Conservation (phyloP, 2,329 filamentous ascomycete genomes). For the Phyllosticta citrichinensis region DNA sequence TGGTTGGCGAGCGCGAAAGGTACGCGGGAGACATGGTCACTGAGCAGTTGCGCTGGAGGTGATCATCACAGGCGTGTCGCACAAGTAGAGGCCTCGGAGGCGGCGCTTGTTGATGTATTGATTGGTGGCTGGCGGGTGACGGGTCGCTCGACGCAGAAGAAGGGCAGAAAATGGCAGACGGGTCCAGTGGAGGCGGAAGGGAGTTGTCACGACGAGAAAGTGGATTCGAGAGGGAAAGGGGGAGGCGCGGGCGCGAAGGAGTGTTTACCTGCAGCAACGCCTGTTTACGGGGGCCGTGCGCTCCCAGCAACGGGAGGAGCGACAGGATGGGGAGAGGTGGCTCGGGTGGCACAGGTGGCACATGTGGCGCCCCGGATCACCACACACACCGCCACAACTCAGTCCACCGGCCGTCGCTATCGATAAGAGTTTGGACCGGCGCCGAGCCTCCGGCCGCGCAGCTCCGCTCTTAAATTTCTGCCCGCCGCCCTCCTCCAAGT, state of each 20-base stretch:
- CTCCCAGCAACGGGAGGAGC: background rate
- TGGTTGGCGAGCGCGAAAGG: conserved; percentile 24
- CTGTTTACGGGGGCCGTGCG: background rate
- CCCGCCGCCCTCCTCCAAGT: conserved; percentile 15
- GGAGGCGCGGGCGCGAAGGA: background rate
- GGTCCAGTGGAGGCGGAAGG: background rate
- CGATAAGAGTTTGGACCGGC: conserved; percentile 4
- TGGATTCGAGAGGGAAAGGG: background rate
- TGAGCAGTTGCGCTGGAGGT: conserved; percentile 6
- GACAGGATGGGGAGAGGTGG: background rate
- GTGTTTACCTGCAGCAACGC: background rate
- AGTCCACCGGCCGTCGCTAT: too few species aligned
- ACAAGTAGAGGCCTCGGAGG: conserved; percentile 2
- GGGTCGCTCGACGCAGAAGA: background rate
- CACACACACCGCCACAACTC: background rate
- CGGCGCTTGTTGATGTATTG: background rate
- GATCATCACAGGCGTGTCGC: conserved; percentile 9
- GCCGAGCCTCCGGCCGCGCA: conserved; percentile 5
- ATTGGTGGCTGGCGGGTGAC: background rate
- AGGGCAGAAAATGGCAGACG: background rate
- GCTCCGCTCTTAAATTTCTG: conserved; percentile 10
- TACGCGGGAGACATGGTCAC: conserved; percentile 26
- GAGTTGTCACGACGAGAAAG: background rate
- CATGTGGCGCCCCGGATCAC: too few species aligned
- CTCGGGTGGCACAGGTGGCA: too few species aligned